A percentile compares a stretch with the other conserved stretches of the same genome.
Evolutionary conservation across 805 yeast species (phyloP).

Genomic region (Yamadazyma sp.): DNA sequence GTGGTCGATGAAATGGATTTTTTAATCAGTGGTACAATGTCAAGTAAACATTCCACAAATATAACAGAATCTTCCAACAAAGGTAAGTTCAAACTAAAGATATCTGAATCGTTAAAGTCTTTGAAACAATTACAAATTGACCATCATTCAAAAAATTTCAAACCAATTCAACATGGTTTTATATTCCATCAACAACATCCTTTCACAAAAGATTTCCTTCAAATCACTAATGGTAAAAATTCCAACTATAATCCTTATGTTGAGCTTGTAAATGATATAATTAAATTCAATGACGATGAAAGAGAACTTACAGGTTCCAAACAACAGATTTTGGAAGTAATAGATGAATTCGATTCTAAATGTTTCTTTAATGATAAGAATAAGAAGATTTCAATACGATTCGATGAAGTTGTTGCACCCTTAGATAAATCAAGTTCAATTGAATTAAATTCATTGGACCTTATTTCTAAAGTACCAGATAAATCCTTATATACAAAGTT

Average conservation of each 20-base stretch:
- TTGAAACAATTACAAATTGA: conserved; percentile 1
- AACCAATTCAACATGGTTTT: conserved; percentile 25
- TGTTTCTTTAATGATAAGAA: not conserved
- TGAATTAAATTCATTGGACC: not conserved
- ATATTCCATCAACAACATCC: conserved; percentile 15
- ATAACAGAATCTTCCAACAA: not conserved
- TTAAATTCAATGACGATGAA: not conserved
- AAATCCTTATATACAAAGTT: not conserved
- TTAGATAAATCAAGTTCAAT: not conserved
- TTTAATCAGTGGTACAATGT: conserved; percentile 6
- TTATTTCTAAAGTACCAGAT: not conserved
- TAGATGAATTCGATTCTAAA: not conserved
- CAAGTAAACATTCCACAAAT: not conserved
- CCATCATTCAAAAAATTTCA: conserved; percentile 10
- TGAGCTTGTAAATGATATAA: not conserved
- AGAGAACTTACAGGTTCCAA: not conserved
- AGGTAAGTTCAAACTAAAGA: not conserved
- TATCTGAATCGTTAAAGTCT: not conserved
- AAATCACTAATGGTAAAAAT: conserved; percentile 10
- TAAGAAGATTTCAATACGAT: not conserved
- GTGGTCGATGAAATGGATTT: conserved; percentile 23
- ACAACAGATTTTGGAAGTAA: not conserved
- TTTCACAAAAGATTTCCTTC: conserved; percentile 12
- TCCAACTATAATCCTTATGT: not conserved
- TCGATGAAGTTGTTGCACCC: not conserved